phyloP scores from a whole-genome alignment of 352 stramenopile genomes.

The Albugo candida region DNA sequence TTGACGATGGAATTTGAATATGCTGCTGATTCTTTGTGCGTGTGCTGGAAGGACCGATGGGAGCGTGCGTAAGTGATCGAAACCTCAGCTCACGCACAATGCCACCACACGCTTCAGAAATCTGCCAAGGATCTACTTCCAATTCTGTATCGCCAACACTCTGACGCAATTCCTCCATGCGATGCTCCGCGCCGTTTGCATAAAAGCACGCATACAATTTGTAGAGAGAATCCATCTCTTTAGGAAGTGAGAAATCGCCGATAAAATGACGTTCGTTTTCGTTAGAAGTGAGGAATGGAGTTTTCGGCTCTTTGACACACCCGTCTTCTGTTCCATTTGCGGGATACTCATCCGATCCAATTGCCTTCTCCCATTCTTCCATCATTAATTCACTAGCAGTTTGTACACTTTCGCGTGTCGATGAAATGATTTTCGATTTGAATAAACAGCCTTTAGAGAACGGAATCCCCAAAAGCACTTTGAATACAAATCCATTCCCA shows the following conservation, averaged over 20 bases:
- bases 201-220: constrained; percentile 70
- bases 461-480: constrained; percentile 53
- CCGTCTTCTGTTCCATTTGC: constrained; percentile 3
- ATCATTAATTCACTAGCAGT: constrained; percentile 15
- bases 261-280: constrained; percentile 47
- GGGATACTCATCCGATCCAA: constrained; percentile 7
- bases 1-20: constrained; percentile 10
- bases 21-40: background rate
- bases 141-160: constrained; percentile 48
- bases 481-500: constrained; percentile 20
- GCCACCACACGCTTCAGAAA: constrained; percentile 33
- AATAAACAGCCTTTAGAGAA: constrained; percentile 81
- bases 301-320: constrained; percentile 5
- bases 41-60: constrained; percentile 21
- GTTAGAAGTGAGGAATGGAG: constrained; percentile 45
- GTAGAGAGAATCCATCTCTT: constrained; percentile 19
- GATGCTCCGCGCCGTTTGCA: constrained; percentile 19
- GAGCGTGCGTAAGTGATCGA: constrained; percentile 45
- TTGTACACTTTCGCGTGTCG: constrained; percentile 12
- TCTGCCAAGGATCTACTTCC: constrained; percentile 29
- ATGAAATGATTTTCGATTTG: constrained; percentile 78
- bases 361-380: constrained; percentile 33
- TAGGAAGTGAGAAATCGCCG: constrained; percentile 42
- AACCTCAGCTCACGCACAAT: constrained; percentile 52
- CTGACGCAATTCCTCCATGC: constrained; percentile 34